These are phyloP conservation scores for Talaromyces marneffei DNA, from an alignment of 2,329 filamentous ascomycete species.

Conservation along the genomic window DNA sequence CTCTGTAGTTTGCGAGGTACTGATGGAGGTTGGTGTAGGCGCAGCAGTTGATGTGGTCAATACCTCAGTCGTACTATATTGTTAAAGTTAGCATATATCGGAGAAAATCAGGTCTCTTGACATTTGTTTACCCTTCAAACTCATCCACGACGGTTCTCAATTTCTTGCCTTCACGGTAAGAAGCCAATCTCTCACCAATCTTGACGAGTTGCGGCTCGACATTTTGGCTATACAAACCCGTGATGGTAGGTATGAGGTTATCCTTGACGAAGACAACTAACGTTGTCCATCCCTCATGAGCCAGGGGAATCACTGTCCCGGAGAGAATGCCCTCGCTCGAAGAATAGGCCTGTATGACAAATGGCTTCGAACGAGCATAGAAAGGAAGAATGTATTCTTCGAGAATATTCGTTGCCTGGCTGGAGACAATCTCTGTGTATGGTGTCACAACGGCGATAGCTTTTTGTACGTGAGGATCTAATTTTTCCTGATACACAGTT, in stretches of 20 bases:
- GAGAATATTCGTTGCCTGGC: conserved; percentile 62
- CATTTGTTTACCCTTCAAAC: conserved; percentile 39
- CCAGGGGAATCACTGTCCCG: conserved; percentile 66
- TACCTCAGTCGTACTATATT: conserved; percentile 10
- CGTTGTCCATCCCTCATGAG: conserved; percentile 64
- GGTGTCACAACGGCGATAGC: conserved; percentile 56
- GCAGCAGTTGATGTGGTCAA: conserved; percentile 4
- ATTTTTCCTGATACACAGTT: conserved; percentile 61
- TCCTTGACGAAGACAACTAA: conserved; percentile 65
- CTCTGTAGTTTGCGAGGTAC: background rate
- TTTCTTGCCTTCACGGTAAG: conserved; percentile 55
- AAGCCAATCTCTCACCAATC: conserved; percentile 81
- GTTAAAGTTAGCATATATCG: background rate
- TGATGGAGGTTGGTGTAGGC: conserved; percentile 16
- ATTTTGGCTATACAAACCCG: conserved; percentile 77
- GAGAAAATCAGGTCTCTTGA: background rate
- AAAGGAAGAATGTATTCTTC: conserved; percentile 68
- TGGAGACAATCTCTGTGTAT: conserved; percentile 63
- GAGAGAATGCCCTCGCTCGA: conserved; percentile 61
- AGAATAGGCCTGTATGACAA: conserved; percentile 63
- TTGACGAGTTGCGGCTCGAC: conserved; percentile 92
- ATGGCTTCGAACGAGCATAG: conserved; percentile 68
- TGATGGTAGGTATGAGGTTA: conserved; percentile 73
- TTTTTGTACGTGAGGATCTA: conserved; percentile 69
- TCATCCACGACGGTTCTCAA: conserved; percentile 55